Evolutionary conservation across 805 yeast species (phyloP), one percentile per base, ranked within the genome.

Genomic region (Saccharomycopsis olivae): DNA sequence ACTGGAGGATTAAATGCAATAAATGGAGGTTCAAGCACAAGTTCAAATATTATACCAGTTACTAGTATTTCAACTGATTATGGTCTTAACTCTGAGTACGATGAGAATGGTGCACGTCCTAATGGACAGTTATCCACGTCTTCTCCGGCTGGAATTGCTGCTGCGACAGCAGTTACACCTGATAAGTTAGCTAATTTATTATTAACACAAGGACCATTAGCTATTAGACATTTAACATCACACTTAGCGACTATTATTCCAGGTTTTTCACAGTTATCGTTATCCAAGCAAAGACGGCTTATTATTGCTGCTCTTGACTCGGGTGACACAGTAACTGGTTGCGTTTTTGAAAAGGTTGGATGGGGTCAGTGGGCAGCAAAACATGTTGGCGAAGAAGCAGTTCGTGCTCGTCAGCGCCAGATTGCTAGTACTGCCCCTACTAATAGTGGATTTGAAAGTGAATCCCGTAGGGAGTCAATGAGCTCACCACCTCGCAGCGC

Each of bases 281-380:
- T 86, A 16, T 83, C 94, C 9, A 88, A 88, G 54, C 96, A 88
- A 60, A 71, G 96, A 54, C 68, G 96, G 44, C 69, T 88, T 42
- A 88, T 88, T 23, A 88, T 88, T 79, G 76, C 87, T 11, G 92
- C 88, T 29, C 70, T 88, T 60, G 95, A 86, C 51, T 71, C 73
- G 48, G 81, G 83, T 8, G 78, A 73, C 41, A 68, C 70, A 43
- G 56, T 56, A 5, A 54, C 62, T 34, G 56, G 61, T 4, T 78
- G 82, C 32, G 73, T 80, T 13, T 88, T 88, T 61, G 94, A 86
- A 53, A 88, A 88, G 61, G 86, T 88, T 24, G 96, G 96, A 17
- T 88, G 97, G 97, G 97, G 97, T 44, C 94, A 88, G 57, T 88
- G 97, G 97, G 82, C 82, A 18, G 94, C 88, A 2, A 69, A 76